Conservation (phyloP, 192 early-diverging fungal species). For the Fimicolochytrium jonesii region DNA sequence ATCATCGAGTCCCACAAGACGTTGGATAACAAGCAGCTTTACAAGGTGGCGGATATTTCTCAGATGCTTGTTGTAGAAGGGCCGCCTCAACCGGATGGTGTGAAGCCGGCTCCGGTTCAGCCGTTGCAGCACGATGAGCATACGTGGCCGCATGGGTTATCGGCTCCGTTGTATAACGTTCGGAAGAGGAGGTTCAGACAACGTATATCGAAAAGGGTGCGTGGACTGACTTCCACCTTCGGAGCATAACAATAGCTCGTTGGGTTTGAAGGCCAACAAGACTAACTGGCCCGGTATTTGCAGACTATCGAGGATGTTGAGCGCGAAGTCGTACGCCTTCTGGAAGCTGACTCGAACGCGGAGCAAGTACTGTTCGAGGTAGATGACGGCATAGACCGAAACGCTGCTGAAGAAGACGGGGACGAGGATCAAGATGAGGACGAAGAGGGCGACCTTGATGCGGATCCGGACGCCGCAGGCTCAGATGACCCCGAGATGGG, state of each 20-base stretch:
- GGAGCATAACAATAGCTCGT: too few relatives aligned
- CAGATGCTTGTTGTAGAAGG: slow-evolving; percentile 52
- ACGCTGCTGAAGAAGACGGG: slow-evolving; percentile 27
- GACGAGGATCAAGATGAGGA: slow-evolving; percentile 32
- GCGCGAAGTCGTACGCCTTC: slow-evolving; percentile 72
- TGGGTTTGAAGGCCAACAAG: too few relatives aligned
- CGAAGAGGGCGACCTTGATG: slow-evolving; percentile 3
- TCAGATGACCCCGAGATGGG: background rate
- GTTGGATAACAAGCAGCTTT: slow-evolving; percentile 77
- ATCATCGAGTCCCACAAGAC: slow-evolving; percentile 87
- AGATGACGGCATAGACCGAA: slow-evolving; percentile 38
- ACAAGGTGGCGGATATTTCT: slow-evolving; percentile 80
- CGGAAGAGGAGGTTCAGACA: slow-evolving; percentile 79
- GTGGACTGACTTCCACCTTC: background rate
- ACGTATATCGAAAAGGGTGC: slow-evolving; percentile 69
- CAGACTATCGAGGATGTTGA: slow-evolving; percentile 81
- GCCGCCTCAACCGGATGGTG: background rate
- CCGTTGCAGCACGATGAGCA: slow-evolving; percentile 55
- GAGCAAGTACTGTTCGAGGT: slow-evolving; percentile 62
- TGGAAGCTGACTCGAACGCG: slow-evolving; percentile 67
- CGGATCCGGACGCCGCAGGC: background rate
- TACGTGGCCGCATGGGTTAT: slow-evolving; percentile 73
- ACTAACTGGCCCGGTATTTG: too few relatives aligned
- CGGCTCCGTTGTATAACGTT: slow-evolving; percentile 69
- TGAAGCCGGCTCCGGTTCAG: slow-evolving; percentile 9